phyloP scores from a whole-genome alignment of 495 filamentous ascomycete species.

The Penicillium angulare region DNA sequence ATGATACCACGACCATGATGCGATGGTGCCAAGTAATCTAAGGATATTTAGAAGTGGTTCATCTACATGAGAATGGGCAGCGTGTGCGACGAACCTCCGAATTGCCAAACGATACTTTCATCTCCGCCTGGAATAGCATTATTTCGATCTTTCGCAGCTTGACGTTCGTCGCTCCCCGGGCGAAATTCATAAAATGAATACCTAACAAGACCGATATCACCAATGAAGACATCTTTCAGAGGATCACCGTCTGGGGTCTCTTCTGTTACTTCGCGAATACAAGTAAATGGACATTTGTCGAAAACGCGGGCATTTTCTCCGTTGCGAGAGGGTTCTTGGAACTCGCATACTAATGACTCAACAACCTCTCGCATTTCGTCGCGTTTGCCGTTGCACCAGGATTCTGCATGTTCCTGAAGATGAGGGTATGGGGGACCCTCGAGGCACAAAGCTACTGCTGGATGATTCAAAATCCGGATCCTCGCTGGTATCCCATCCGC shows the following conservation, averaged over 20 bases:
- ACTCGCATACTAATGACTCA: not conserved
- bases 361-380: not conserved
- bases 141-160: conserved; percentile 16
- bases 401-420: conserved; percentile 13
- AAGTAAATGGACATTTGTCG: conserved; percentile 24
- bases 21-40: conserved; percentile 23
- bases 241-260: conserved; percentile 6
- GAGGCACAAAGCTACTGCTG: conserved; percentile 14
- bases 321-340: not conserved
- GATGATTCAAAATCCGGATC: conserved; percentile 20
- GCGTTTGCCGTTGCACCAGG: conserved; percentile 6
- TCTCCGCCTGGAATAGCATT: conserved; percentile 16
- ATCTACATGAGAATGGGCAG: not conserved
- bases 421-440: conserved; percentile 24
- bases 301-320: not conserved
- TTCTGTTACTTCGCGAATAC: conserved; percentile 21
- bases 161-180: conserved; percentile 11
- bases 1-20: conserved; percentile 31
- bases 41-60: not conserved
- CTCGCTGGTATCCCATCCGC: conserved; percentile 4
- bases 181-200: conserved; percentile 26
- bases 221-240: conserved; percentile 17
- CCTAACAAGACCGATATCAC: conserved; percentile 17
- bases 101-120: conserved; percentile 19
- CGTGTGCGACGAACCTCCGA: conserved; percentile 16